A percentile compares a stretch with the other conserved stretches of the same genome.
phyloP scores from a whole-genome alignment of 2,329 filamentous ascomycete genomes.

The Pochonia chlamydosporia region DNA sequence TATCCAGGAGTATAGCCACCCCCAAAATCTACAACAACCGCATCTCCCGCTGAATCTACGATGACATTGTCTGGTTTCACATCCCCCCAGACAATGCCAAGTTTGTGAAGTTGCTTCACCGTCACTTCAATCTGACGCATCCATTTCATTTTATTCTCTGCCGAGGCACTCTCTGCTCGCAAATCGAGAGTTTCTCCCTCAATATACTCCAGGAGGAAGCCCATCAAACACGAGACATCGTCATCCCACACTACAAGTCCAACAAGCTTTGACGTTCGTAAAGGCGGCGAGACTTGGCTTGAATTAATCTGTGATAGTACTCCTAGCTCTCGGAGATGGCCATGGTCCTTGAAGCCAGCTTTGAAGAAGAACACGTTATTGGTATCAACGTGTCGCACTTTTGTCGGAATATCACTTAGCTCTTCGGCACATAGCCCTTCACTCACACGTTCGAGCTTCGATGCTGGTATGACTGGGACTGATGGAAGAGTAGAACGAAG shows the following conservation, averaged over 20 bases:
- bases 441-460: slow-evolving; percentile 4
- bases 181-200: slow-evolving; percentile 8
- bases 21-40: slow-evolving; percentile 11
- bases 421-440: not conserved
- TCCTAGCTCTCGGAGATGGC: slow-evolving; percentile 8
- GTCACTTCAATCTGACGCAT: slow-evolving; percentile 13
- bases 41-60: slow-evolving; percentile 9
- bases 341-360: slow-evolving; percentile 6
- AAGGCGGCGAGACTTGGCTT: not conserved
- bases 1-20: slow-evolving; percentile 4
- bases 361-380: slow-evolving; percentile 10
- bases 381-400: slow-evolving; percentile 1
- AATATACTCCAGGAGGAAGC: slow-evolving; percentile 12
- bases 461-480: slow-evolving; percentile 5
- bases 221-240: slow-evolving; percentile 11
- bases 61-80: slow-evolving; percentile 11
- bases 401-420: slow-evolving; percentile 6
- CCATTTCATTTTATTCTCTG: slow-evolving; percentile 10
- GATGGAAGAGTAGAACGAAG: slow-evolving; percentile 7
- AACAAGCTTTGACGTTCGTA: slow-evolving; percentile 9
- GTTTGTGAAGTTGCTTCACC: slow-evolving; percentile 8
- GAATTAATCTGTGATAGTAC: slow-evolving; percentile 6
- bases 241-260: slow-evolving; percentile 14
- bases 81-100: slow-evolving; percentile 12
- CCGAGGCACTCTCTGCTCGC: not conserved